Conservation (phyloP, 1,139 yeast genomes). For the Kurtzmaniella natalensis region DNA sequence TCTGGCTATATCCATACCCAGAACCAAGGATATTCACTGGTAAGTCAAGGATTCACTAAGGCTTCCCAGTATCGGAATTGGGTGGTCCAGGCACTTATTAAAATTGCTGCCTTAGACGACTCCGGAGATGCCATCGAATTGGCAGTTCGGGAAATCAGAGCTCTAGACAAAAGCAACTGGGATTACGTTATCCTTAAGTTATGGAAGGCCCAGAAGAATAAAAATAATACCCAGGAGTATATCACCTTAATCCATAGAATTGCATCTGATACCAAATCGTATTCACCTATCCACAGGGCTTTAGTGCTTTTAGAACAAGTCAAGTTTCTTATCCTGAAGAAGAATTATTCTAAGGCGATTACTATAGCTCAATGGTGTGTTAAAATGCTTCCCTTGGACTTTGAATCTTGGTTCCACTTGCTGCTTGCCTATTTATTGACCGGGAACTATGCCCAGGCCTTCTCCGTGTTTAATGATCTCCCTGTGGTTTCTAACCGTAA, state of each 20-base stretch:
- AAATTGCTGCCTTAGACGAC: conserved; percentile 19
- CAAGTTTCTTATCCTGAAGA: conserved; percentile 31
- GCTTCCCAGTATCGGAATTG: conserved; percentile 32
- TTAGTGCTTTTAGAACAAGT: conserved; percentile 36
- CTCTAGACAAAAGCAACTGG: conserved; percentile 18
- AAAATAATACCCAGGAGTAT: conserved; percentile 23
- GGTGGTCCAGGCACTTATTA: conserved; percentile 28
- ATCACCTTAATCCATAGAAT: conserved; percentile 23
- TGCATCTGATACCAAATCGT: conserved; percentile 9
- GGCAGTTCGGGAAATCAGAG: conserved; percentile 21
- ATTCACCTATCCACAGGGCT: conserved; percentile 30
- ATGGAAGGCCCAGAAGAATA: conserved; percentile 22
- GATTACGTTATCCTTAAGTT: conserved; percentile 28
- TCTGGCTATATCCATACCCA: too few relatives aligned
- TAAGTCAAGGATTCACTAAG: conserved; percentile 16
- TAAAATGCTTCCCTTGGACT: conserved; percentile 36
- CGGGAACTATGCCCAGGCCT: conserved; percentile 27
- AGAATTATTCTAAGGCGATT: conserved; percentile 23
- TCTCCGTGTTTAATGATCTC: conserved; percentile 31
- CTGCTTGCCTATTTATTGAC: conserved; percentile 30
- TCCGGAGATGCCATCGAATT: conserved; percentile 15
- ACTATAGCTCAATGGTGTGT: conserved; percentile 29
- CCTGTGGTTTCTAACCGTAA: conserved; percentile 21
- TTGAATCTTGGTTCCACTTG: conserved; percentile 38
- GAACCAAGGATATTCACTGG: conserved; percentile 18